phyloP scores from a whole-genome alignment of 208 protist species.

The Trichomonas tenax region DNA sequence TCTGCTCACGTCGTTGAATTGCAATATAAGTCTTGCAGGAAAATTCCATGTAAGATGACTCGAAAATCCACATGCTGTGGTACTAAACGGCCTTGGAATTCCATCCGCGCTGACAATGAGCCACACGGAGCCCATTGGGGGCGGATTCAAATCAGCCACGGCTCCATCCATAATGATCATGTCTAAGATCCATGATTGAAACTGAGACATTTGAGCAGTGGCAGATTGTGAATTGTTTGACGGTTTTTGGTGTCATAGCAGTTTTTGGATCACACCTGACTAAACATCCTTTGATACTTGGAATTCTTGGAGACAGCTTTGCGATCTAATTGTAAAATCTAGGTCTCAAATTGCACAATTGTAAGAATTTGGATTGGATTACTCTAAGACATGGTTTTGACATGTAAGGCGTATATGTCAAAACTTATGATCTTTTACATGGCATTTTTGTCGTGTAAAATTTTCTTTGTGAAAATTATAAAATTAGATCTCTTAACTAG shows the following conservation, averaged over 20 bases:
- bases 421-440: too few relatives aligned
- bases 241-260: neutral
- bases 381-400: too few relatives aligned
- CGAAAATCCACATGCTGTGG: neutral
- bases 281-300: too few relatives aligned
- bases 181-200: neutral
- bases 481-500: too few relatives aligned
- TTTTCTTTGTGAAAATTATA: too few relatives aligned
- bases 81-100: neutral
- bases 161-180: neutral
- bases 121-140: neutral
- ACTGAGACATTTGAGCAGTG: neutral
- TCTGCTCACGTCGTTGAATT: neutral
- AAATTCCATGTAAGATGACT: neutral
- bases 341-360: too few relatives aligned
- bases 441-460: too few relatives aligned
- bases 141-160: neutral
- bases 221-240: neutral
- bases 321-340: too few relatives aligned
- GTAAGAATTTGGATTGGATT: too few relatives aligned
- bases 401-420: too few relatives aligned
- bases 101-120: neutral
- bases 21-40: neutral
- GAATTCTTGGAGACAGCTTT: too few relatives aligned
- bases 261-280: neutral